Conservation (phyloP, 176 grass and related monocot species). For the Oryza longistaminata region DNA sequence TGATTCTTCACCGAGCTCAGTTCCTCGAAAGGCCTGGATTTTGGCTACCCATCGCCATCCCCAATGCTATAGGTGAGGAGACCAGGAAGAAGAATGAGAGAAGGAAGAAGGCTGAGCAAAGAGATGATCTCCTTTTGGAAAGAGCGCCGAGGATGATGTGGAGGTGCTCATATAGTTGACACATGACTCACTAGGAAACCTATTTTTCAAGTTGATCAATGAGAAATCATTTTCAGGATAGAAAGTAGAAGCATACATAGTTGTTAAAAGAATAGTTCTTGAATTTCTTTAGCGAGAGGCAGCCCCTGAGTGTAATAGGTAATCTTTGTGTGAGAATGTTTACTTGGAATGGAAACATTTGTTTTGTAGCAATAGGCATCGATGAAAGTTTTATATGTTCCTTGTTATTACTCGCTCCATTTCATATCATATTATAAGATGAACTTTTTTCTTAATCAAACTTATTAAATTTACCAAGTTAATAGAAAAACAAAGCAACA, state of each 20-base stretch:
- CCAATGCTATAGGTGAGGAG: conserved; percentile 72
- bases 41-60: conserved; percentile 73
- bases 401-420: too few relatives aligned
- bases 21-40: conserved; percentile 81
- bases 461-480: too few relatives aligned
- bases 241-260: background rate
- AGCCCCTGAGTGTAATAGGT: background rate
- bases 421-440: too few relatives aligned
- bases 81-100: conserved; percentile 62
- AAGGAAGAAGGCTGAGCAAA: conserved; percentile 45
- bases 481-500: too few relatives aligned
- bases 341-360: too few relatives aligned
- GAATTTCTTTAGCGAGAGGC: background rate
- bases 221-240: background rate
- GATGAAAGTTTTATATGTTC: too few relatives aligned
- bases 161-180: background rate
- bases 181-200: background rate
- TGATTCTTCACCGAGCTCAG: conserved; percentile 81
- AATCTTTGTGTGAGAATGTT: too few relatives aligned
- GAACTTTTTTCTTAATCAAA: too few relatives aligned
- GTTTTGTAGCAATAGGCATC: too few relatives aligned
- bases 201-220: background rate
- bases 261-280: background rate
- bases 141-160: background rate
- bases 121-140: conserved; percentile 55